Percentiles rank a stretch among this genome's conserved stretches.
Evolutionary conservation across 2,329 filamentous ascomycete genomes (phyloP).

Genomic region (Sordariomycetes sp.): DNA sequence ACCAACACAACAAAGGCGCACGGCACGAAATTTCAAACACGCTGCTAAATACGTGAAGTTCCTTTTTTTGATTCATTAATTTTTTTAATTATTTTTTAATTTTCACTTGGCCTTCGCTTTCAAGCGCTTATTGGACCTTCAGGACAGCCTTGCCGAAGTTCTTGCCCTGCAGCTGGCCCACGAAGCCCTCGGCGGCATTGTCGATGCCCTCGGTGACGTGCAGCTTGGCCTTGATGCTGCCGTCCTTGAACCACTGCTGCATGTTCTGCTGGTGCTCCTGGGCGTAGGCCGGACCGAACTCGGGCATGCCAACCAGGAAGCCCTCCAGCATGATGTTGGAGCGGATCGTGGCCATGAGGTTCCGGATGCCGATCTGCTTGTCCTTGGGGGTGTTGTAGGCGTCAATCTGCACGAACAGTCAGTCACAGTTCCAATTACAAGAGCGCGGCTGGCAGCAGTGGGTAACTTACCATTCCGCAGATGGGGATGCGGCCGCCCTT

Average conservation of each 20-base stretch:
- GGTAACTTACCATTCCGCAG: slow-evolving; percentile 51
- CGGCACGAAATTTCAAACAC: too few relatives aligned
- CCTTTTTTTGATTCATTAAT: too few relatives aligned
- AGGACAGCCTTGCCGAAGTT: slow-evolving; percentile 84
- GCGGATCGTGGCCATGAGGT: slow-evolving; percentile 52
- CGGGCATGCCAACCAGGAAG: slow-evolving; percentile 61
- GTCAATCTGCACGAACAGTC: slow-evolving; percentile 47
- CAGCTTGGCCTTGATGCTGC: slow-evolving; percentile 62
- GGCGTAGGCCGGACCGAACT: slow-evolving; percentile 57
- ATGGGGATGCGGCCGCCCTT: slow-evolving; percentile 54
- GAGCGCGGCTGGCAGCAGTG: too few relatives aligned
- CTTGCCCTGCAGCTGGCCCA: slow-evolving; percentile 67
- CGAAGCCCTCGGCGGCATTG: slow-evolving; percentile 62
- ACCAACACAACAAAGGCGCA: too few relatives aligned
- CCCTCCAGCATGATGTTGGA: slow-evolving; percentile 66
- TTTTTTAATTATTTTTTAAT: too few relatives aligned
- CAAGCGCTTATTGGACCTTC: slow-evolving; percentile 36
- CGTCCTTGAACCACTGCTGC: slow-evolving; percentile 67
- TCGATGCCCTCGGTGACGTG: slow-evolving; percentile 69
- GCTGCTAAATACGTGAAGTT: too few relatives aligned
- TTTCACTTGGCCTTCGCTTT: too few relatives aligned
- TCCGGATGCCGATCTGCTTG: slow-evolving; percentile 57
- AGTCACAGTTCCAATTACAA: not conserved
- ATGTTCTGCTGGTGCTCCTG: slow-evolving; percentile 69
- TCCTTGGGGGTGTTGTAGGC: slow-evolving; percentile 56